Base-by-base conservation (phyloP, 2,329 filamentous ascomycete species). In the Dactylella cylindrospora region DNA sequence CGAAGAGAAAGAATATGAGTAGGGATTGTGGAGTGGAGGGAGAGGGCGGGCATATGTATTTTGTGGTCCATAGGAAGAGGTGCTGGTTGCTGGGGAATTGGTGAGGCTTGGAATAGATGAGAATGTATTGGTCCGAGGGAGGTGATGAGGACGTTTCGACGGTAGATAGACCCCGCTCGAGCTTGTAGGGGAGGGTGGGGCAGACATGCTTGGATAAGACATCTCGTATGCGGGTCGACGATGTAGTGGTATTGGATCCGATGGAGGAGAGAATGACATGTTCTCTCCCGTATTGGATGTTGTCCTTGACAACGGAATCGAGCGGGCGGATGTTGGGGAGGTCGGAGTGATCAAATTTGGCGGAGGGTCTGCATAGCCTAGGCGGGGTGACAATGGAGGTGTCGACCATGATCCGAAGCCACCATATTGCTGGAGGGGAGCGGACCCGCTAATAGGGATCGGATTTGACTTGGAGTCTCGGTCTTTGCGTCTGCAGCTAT, bases 11-110 rank as follows among this genome's bases (percentile, higher is more conserved):
- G 66, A 67, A 26, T 51, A 64, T 6, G 59, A 57, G 33, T 65
- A 64, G 10, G 68, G 67, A n/a, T 66, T 62, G 43, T 68, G 67
- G 10, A 69, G 57, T 6, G 67, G 68, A 26, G 68, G 68, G 8
- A 68, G 62, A 15, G 68, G 68, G 2, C 68, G 64, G 33, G 66
- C 45, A 15, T 64, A 51, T 5, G 52, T 46, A 39, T 49, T 44
- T 22, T 53, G 55, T 15, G 10, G 41, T 23, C 49, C 53, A 38
- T 44, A 43, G 17, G 61, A 53, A 19, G 59, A 57, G 26, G 47
- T 44, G 13, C 50, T 55, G 1, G 57, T 39, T 5, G 49, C 25
- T 15, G 51, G 51, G 9, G 64, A 64, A 22, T 46, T 44, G 26
- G 45, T 13, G 19, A 67, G 65, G 55, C 51, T 67, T 15, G 66